Base-by-base conservation (phyloP, 345 rosid genomes). In the Salix purpurea region DNA sequence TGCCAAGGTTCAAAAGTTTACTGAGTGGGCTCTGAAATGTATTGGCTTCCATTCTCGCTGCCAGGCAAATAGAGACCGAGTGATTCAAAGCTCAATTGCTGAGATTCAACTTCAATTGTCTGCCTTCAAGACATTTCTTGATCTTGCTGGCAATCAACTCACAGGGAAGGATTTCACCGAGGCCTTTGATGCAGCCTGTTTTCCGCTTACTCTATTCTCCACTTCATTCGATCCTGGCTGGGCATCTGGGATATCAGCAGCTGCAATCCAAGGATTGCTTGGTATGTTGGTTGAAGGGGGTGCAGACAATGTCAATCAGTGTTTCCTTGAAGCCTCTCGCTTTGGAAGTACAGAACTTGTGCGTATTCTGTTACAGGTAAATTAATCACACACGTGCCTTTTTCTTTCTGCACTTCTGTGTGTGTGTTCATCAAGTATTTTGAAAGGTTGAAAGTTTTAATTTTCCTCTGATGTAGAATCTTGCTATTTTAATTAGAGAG, bases 311-410 rank as follows among this genome's bases (percentile, higher is more conserved):
- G 98, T 96, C 21, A 91, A 93, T 34, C 98, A 93, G 84, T 93
- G 98, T 82, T 96, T 96, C 77, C 98, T 93, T 74, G 99, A 96
- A 85, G 99, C 99, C 83, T 96, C 99, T 69, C 94, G 98, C 62
- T 96, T 96, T 72, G 99, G 99, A 9, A 93, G 99, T 84, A 95
- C 97, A 74, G 99, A 95, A 85, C 97, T 95, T 66, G 99, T 95
- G 67, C 94, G 97, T 76, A 91, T 95, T 70, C 82, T 95, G 74
- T 83, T 95, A 82, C 95, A 91, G 98, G 98, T 92, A 82, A 75
- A 46, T 19, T 39, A 70, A 5, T 67, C 44, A 4, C 42, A 15
- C 5, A 14, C 4, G 7, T 19, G 9, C 24, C 24, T 32, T 67
- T 67, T 70, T 23, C 72, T n/a, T 67, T 19, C 19, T 5, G n/a